Conservation (phyloP, 208 protist genomes). For the Trypanosoma grayi region DNA sequence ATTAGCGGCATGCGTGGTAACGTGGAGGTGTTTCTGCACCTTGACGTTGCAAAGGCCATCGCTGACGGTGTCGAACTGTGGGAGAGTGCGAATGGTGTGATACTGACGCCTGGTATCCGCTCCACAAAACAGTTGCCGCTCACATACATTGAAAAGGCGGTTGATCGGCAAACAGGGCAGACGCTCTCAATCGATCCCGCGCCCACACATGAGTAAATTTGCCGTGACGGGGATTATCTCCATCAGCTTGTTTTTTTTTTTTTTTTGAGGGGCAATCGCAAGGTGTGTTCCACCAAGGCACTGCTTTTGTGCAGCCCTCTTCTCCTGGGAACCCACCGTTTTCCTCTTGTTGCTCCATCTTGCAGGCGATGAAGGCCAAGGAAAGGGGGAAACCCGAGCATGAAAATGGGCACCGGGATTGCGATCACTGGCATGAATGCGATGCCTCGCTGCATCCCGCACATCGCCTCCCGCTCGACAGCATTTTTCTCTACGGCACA, state of each 20-base stretch:
- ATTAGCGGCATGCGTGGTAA: slow-evolving; percentile 84
- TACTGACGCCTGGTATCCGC: slow-evolving; percentile 79
- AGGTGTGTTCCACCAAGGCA: no score
- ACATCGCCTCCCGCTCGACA: slow-evolving; percentile 29
- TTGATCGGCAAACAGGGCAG: slow-evolving; percentile 40
- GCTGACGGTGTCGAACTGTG: slow-evolving; percentile 65
- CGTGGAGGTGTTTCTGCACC: slow-evolving; percentile 70
- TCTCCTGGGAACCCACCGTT: no score
- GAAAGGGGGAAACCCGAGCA: background rate
- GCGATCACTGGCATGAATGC: background rate
- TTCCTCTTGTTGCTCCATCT: background rate
- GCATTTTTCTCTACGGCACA: slow-evolving; percentile 50
- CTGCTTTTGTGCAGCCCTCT: background rate
- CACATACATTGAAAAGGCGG: slow-evolving; percentile 60
- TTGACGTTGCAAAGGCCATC: slow-evolving; percentile 64
- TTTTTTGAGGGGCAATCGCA: no score
- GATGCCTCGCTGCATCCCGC: slow-evolving; percentile 13
- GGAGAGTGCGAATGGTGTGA: slow-evolving; percentile 82
- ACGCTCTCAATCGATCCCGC: background rate
- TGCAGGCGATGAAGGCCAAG: background rate
- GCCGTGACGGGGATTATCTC: background rate
- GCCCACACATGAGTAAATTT: no score
- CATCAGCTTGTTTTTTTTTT: background rate
- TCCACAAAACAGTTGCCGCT: slow-evolving; percentile 58
- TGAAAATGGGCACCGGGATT: background rate